Base-by-base conservation (phyloP, 192 early-diverging fungal genomes). In the Podila horticola region DNA sequence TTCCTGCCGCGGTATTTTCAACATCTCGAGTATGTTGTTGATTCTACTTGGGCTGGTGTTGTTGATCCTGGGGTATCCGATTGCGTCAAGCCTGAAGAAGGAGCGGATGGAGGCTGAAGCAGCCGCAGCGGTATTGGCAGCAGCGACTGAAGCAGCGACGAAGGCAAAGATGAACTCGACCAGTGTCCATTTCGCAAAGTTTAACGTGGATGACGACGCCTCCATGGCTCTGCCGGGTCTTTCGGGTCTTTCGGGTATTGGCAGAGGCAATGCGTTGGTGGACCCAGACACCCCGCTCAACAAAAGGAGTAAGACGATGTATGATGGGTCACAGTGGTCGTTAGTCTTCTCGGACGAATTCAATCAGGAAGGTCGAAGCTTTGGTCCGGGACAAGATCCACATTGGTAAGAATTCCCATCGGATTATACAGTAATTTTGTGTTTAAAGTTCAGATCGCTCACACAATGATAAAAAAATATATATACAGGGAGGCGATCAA, bases 321-420 rank as follows among this genome's bases (percentile, higher is more conserved):
- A 69, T 5, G 83, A 86, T 60, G 81, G 82, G 12, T 70, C 82
- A 57, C 62, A 79, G 57, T 90, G 85, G 82, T 79, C 74, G 63
- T 76, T 90, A 28, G 89, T 88, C 26, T 90, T 90, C 62, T 88
- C 86, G 62, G 89, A 90, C 67, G 89, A 90, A 70, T 90, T 90
- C 36, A 79, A 89, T 20, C 75, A 85, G 63, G 85, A 86, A 4
- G 83, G 84, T 5, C 86, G 89, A 62, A 79, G 81, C 0, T 90
- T 90, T 72, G 75, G 69, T 8, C 82, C 85, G 1, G 87, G 88
- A 38, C 84, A 87, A 64, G 89, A 90, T 68, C 71, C 73, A 22
- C 74, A 69, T 24, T 90, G 88, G 85, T 85, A 88, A 70, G 83
- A 10, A 79, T 87, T 41, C 75, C 84, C 12, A 72, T 88, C 8